A percentile compares a stretch with the other conserved stretches of the same genome.
phyloP scores from a whole-genome alignment of 768 basidiomycete genomes.

The Mrakia hoshinonis region DNA sequence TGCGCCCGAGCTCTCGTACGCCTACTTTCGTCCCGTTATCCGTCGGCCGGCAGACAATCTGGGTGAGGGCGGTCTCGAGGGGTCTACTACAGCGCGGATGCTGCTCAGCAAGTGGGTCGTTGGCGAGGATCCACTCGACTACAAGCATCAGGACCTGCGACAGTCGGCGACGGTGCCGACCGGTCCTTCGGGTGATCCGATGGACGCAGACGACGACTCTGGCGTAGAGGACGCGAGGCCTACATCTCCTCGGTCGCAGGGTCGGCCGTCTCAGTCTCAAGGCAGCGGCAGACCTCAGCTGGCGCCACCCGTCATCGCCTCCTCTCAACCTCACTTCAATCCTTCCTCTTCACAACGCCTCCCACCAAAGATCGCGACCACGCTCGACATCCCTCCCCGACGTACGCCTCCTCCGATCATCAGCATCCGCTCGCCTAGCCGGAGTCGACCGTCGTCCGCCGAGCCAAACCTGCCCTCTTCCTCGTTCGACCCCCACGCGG shows the following conservation, averaged over 20 bases:
- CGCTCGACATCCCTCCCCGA: not conserved
- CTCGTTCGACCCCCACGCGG: not conserved
- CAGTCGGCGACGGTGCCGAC: not conserved
- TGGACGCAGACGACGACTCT: not conserved
- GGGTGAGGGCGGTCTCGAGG: not conserved
- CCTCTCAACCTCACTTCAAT: not conserved
- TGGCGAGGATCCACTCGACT: constrained; percentile 26
- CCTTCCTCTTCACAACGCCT: not conserved
- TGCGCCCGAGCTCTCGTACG: constrained; percentile 14
- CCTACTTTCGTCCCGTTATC: constrained; percentile 12
- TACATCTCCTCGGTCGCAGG: not conserved
- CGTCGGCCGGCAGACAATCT: not conserved
- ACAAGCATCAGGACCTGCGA: constrained; percentile 10
- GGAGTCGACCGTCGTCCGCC: not conserved
- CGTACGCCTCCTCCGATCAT: not conserved
- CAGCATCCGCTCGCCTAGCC: constrained; percentile 1
- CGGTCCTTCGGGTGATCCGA: not conserved
- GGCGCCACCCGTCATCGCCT: not conserved
- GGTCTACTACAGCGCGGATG: constrained; percentile 2
- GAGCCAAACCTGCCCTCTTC: not conserved
- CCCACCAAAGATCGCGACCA: constrained; percentile 1
- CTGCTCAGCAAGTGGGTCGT: constrained; percentile 24
- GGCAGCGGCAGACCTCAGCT: not conserved
- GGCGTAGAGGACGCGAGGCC: not conserved
- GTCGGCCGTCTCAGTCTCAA: not conserved